Evolutionary conservation across 306 rosid species (phyloP), one percentile per base, ranked within the genome.

Genomic region (Prinsepia uniflora): DNA sequence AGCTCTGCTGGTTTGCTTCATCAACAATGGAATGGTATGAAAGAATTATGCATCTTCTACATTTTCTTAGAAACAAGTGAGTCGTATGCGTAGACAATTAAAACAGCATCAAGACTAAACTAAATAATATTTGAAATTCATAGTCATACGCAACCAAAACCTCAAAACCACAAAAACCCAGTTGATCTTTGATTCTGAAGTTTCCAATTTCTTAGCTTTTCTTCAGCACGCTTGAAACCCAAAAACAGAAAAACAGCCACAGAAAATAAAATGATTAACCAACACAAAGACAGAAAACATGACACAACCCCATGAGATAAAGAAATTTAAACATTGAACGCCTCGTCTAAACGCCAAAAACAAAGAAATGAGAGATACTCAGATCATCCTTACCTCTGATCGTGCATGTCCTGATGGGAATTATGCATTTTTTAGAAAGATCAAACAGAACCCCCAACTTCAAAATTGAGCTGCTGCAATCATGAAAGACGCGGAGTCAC

Each of bases 381-480:
- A 84, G 77, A 84, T 10, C 70, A 65, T 49, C 34, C 53, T 42
- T 54, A 90, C 96, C 86, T 82, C 83, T 74, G 91, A 88, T 92
- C 87, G 80, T 72, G 89, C 61, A 75, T 78, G 76, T 86, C 90
- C 80, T 73, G 84, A 81, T 68, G 78, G 50, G 88, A 65, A 72
- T 67, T 85, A n/a, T 73, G 79, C 92, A 86, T 80, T 75, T 56
- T 64, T 52, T 17, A 24, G 61, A 68, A 12, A 54, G 56, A 67
- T 39, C 44, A 24, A 24, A 24, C 30, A 70, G 22, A 47, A 64
- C 10, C 60, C 74, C 64, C 72, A 79, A 67, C 47, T 76, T 66
- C 54, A 46, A 72, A 77, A 39, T 68, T 42, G 72, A 75, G 83
- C 74, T 68, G 65, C 80, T 74, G 67, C 59, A 47, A 42, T 63